phyloP scores from a whole-genome alignment of 768 basidiomycete species.

The Hysterangium stoloniferum region DNA sequence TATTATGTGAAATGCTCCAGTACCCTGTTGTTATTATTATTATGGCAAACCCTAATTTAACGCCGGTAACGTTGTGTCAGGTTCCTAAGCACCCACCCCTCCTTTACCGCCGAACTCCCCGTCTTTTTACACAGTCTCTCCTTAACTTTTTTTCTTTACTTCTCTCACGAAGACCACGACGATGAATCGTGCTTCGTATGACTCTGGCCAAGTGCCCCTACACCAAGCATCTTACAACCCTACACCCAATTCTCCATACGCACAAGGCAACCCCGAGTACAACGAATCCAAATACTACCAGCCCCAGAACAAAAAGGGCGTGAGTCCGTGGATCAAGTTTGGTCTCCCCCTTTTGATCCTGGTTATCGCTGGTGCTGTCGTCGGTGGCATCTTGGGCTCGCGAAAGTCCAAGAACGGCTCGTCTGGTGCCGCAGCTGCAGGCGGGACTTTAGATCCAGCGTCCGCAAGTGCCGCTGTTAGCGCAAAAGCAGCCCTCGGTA shows the following conservation, averaged over 20 bases:
- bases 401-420: slow-evolving; percentile 37
- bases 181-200: slow-evolving; percentile 11
- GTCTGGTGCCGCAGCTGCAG: slow-evolving; percentile 15
- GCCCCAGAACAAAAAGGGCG: slow-evolving; percentile 38
- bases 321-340: slow-evolving; percentile 69
- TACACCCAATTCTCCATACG: slow-evolving; percentile 34
- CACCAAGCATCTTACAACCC: slow-evolving; percentile 13
- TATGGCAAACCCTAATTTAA: no score
- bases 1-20: no score
- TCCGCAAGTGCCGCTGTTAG: slow-evolving; percentile 50
- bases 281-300: slow-evolving; percentile 60
- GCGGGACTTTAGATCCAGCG: slow-evolving; percentile 21
- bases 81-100: neutral
- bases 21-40: no score
- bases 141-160: neutral
- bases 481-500: slow-evolving; percentile 51
- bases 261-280: slow-evolving; percentile 63
- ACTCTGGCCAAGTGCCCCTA: slow-evolving; percentile 15
- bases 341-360: slow-evolving; percentile 60
- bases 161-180: neutral
- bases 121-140: slow-evolving; percentile 5
- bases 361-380: slow-evolving; percentile 56
- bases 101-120: neutral
- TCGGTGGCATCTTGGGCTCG: slow-evolving; percentile 77
- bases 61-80: no score